Base-by-base conservation (phyloP, 2,329 filamentous ascomycete species). In the Hysterium pulicare region DNA sequence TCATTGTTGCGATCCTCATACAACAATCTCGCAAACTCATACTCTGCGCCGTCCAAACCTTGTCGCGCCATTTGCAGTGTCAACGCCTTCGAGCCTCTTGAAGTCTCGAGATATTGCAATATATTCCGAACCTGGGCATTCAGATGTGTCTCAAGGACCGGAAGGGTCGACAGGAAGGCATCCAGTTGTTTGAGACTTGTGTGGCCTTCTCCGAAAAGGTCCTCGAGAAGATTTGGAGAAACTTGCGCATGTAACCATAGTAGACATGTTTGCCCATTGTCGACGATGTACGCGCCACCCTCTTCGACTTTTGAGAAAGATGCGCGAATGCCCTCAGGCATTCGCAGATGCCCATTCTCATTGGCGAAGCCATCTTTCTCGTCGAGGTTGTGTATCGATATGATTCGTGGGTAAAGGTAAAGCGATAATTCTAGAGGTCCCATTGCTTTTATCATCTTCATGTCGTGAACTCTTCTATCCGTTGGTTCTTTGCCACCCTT, bases 1-100 rank as follows among this genome's bases (percentile, higher is more conserved):
- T 98, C 93, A 54, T 95, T 95, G 67, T 97, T 97, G 51, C 93
- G 81, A 62, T 98, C 93, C 70, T 98, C 93, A 23, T 95, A 83
- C 53, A 98, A 69, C 69, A 94, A 75, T 40, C 90, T 77, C 6
- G 93, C 93, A 73, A 97, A 98, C 68, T 98, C 93, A 59, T 90
- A 97, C 67, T 98, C 93, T 3, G 90, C 88, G 1, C 93, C 93
- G 60, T 98, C 93, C 3, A 97, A 76, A 0, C 90, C 90, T 68
- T 97, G 93, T 45, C 93, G 74, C 6, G 93, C 93, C 36, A 98
- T 76, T 69, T 97, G 93, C 36, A 98, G 79, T 1, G 88, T 88
- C 46, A 95, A 72, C 17, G 87, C 88, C 71, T 96, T 97, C 47
- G 84, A 89, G 8, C 90, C 90, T 31, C 93, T 82, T 59, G 86